phyloP scores from a whole-genome alignment of 2,329 filamentous ascomycete genomes.

The Colletotrichum chlorophyti region DNA sequence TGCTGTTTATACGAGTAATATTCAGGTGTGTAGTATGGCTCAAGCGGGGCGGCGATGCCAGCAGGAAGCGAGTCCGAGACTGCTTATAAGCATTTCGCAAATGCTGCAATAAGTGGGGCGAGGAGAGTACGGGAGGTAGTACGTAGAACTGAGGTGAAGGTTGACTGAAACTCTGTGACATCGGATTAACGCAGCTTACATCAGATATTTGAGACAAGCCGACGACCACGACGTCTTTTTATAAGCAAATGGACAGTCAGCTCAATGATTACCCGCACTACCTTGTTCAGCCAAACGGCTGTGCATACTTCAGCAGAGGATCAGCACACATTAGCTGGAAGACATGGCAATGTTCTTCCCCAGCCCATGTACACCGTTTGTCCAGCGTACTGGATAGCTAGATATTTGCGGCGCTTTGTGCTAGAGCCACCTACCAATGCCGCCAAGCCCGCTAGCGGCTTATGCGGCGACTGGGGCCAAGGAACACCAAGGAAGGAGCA shows the following conservation, averaged over 20 bases:
- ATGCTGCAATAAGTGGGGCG: too few species aligned
- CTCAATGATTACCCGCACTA: too few species aligned
- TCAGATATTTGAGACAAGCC: slow-evolving; percentile 4
- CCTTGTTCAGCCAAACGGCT: neutral
- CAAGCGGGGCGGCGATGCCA: neutral
- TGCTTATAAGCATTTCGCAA: neutral
- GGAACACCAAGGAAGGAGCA: slow-evolving; percentile 19
- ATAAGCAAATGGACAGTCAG: too few species aligned
- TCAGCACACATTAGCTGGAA: neutral
- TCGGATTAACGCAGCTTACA: neutral
- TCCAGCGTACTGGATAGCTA: neutral
- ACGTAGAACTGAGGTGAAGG: neutral
- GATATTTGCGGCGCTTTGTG: neutral
- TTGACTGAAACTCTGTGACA: neutral
- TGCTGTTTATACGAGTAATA: neutral
- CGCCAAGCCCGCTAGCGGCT: slow-evolving; percentile 26
- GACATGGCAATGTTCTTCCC: too few species aligned
- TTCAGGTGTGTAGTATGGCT: neutral
- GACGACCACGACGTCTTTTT: neutral
- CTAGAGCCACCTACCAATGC: neutral
- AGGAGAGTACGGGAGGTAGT: too few species aligned
- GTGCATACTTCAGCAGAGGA: neutral
- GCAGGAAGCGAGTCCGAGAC: neutral
- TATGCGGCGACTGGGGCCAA: slow-evolving; percentile 15
- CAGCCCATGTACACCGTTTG: too few species aligned